These are phyloP conservation scores for Pezizomycotina sp. DNA, from an alignment of 2,329 filamentous ascomycete genomes.

Conservation along the genomic window DNA sequence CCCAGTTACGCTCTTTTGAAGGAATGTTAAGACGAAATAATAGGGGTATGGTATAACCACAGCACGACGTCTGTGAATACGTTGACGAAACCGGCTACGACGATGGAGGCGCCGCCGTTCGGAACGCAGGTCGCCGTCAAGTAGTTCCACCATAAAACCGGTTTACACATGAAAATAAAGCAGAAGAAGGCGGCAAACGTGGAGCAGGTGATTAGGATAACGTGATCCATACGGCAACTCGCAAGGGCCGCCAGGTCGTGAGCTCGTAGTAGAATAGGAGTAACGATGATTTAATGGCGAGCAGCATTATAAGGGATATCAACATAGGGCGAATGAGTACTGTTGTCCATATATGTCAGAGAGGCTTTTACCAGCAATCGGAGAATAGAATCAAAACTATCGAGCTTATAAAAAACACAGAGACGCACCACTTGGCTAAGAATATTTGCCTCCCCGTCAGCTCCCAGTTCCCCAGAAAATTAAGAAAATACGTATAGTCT, in stretches of 20 bases:
- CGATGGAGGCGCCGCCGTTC: slow-evolving; percentile 8
- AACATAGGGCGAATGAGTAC: too few relatives aligned
- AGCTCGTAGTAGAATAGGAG: slow-evolving; percentile 13
- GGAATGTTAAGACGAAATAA: too few relatives aligned
- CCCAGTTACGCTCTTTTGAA: too few relatives aligned
- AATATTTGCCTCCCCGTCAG: too few relatives aligned
- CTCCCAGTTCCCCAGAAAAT: too few relatives aligned
- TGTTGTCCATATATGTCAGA: too few relatives aligned
- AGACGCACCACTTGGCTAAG: too few relatives aligned
- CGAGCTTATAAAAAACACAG: too few relatives aligned
- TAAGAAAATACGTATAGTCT: too few relatives aligned
- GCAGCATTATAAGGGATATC: slow-evolving; percentile 7
- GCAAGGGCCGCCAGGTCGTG: slow-evolving; percentile 6
- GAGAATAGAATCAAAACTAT: too few relatives aligned
- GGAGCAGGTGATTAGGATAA: slow-evolving; percentile 6
- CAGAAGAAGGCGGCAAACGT: slow-evolving; percentile 10
- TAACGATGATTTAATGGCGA: slow-evolving; percentile 7
- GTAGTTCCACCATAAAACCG: slow-evolving; percentile 8
- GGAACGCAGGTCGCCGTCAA: slow-evolving; percentile 6
- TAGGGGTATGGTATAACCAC: slow-evolving; percentile 13
- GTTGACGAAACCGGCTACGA: slow-evolving; percentile 10
- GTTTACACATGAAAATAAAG: slow-evolving; percentile 8
- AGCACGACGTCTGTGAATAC: slow-evolving; percentile 11
- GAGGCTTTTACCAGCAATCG: too few relatives aligned
- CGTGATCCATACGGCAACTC: slow-evolving; percentile 8